Percentiles rank a stretch among this genome's conserved stretches.
Evolutionary conservation across 1,139 yeast species (phyloP).

Genomic region (Debaryomyces psychrophilus): DNA sequence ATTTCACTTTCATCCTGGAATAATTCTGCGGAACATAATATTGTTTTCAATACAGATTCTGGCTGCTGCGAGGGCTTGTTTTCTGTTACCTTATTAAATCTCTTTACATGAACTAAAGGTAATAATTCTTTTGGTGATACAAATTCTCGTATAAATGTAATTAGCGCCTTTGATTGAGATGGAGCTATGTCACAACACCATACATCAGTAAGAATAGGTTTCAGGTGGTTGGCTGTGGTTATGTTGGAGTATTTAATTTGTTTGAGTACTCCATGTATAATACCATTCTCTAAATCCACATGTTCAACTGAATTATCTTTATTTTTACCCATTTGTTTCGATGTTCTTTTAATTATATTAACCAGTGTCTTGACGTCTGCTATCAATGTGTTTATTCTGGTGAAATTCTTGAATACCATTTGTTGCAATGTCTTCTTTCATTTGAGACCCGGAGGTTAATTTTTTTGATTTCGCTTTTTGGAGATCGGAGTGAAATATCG

Average conservation of each 20-base stretch:
- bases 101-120: slow-evolving; percentile 35
- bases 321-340: slow-evolving; percentile 18
- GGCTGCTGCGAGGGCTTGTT: slow-evolving; percentile 7
- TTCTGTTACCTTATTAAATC: slow-evolving; percentile 29
- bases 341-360: slow-evolving; percentile 9
- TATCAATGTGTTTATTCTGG: slow-evolving; percentile 8
- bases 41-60: slow-evolving; percentile 21
- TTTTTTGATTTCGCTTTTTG: neutral
- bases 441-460: neutral
- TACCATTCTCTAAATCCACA: slow-evolving; percentile 51
- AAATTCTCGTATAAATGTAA: slow-evolving; percentile 30
- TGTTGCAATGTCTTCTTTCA: slow-evolving; percentile 2
- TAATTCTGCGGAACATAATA: slow-evolving; percentile 33
- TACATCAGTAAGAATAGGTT: slow-evolving; percentile 44
- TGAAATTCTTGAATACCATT: slow-evolving; percentile 5
- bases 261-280: slow-evolving; percentile 50
- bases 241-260: slow-evolving; percentile 44
- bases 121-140: slow-evolving; percentile 31
- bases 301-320: slow-evolving; percentile 15
- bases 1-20: slow-evolving; percentile 21
- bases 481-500: slow-evolving; percentile 1
- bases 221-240: slow-evolving; percentile 28
- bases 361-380: slow-evolving; percentile 14
- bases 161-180: slow-evolving; percentile 30
- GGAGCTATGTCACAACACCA: slow-evolving; percentile 57